Evolutionary conservation across 2,329 filamentous ascomycete species (phyloP).

Genomic region (Beauveria sp.): DNA sequence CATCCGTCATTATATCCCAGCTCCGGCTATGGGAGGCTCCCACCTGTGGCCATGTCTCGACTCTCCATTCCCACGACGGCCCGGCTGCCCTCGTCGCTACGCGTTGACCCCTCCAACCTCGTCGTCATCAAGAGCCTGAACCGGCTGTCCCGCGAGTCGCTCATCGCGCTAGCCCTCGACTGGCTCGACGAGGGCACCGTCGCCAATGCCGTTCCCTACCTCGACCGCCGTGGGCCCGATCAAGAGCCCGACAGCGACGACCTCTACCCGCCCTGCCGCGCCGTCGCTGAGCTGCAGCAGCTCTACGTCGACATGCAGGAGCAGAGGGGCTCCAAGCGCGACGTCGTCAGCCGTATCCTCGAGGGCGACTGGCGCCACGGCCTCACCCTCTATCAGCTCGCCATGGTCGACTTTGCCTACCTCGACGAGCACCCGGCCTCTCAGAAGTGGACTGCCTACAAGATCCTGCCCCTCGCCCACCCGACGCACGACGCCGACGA

Average conservation of each 20-base stretch:
- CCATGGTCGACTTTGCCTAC: constrained; percentile 61
- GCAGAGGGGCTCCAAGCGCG: constrained; percentile 53
- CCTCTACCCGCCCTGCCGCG: constrained; percentile 60
- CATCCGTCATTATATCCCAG: neutral
- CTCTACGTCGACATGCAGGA: constrained; percentile 54
- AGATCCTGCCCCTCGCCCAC: constrained; percentile 45
- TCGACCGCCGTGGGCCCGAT: constrained; percentile 26
- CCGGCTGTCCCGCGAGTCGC: constrained; percentile 62
- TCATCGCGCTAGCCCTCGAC: constrained; percentile 64
- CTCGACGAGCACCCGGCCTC: constrained; percentile 57
- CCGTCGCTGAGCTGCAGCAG: constrained; percentile 58
- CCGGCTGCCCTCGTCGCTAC: constrained; percentile 63
- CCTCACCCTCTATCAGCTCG: constrained; percentile 57
- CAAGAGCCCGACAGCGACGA: constrained; percentile 54
- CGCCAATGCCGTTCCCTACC: constrained; percentile 38
- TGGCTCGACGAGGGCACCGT: constrained; percentile 68
- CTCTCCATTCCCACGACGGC: constrained; percentile 64
- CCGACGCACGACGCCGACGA: constrained; percentile 30
- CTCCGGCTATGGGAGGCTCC: neutral
- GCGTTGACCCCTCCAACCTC: constrained; percentile 57
- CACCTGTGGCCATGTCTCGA: constrained; percentile 35
- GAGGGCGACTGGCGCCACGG: constrained; percentile 64
- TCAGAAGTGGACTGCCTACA: constrained; percentile 57
- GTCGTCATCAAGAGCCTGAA: constrained; percentile 59
- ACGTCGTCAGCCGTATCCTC: constrained; percentile 55